Evolutionary conservation across 2,329 filamentous ascomycete species (phyloP), one percentile per base, ranked within the genome.

Genomic region (Aspergillus felis): DNA sequence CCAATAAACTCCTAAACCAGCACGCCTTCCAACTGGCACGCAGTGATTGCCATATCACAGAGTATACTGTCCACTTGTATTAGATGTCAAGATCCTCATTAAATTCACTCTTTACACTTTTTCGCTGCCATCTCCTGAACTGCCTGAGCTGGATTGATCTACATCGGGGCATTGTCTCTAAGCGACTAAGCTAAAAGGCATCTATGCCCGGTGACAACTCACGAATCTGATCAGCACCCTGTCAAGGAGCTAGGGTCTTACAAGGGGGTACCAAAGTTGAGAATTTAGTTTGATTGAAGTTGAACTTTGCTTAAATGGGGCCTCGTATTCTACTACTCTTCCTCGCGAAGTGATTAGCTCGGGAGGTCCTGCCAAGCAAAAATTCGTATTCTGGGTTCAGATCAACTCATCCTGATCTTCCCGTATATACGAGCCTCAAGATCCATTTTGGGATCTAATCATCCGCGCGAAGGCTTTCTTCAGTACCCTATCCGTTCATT

Each of bases 1-100:
- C 60, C 60, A 64, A 56, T 54, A 48, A 32, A 59, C 57, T 64
- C 61, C 57, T 54, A 53, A 53, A 57, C 57, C 57, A 62, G 53
- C 50, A 56, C 57, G 52, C 56, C 57, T 52, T 24, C 44, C 49
- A 50, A 29, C 38, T 60, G 53, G 55, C 58, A n/a, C 53, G 58
- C 42, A 53, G 53, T 48, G 51, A 32, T 38, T 58, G 27, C 50
- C 42, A 32, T 42, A 50, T 50, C 56, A 49, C 4, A 54, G 10
- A 44, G 24, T 44, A 44, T 44, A 20, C 32, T 27, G 22, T 53
- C 5, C 17, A n/a, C 29, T n/a, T 32, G 12, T 35, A 50, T 32
- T 54, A 48, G 49, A 53, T 56, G 53, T 56, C 22, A 46, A 50
- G 57, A 42, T 53, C 53, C 50, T 48, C 54, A 55, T 38, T 46